Evolutionary conservation across 257 asterid species (phyloP).

Genomic region (Solanum lycopersicoides): DNA sequence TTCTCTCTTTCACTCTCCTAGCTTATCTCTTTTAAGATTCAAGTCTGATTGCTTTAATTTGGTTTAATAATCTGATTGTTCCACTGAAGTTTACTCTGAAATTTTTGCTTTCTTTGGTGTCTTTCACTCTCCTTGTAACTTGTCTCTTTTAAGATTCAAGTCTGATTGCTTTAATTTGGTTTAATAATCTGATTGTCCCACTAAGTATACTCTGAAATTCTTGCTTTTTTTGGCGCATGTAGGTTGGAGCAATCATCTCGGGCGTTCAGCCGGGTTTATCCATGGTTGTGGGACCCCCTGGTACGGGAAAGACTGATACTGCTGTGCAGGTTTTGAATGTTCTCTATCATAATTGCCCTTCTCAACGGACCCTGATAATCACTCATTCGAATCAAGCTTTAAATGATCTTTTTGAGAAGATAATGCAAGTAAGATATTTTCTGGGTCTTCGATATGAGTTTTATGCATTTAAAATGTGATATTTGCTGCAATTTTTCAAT

Average conservation of each 20-base stretch:
- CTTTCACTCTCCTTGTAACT: background rate
- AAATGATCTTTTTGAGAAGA: slow-evolving; percentile 97
- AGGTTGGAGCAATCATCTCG: slow-evolving; percentile 85
- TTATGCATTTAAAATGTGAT: background rate
- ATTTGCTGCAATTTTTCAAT: background rate
- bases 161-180: background rate
- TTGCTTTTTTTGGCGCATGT: slow-evolving; percentile 13
- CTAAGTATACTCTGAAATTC: background rate
- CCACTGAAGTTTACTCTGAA: background rate
- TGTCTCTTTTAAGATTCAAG: background rate
- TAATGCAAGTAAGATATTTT: slow-evolving; percentile 67
- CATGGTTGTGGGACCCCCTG: slow-evolving; percentile 99
- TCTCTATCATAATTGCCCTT: slow-evolving; percentile 96
- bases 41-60: background rate
- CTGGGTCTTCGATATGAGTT: background rate
- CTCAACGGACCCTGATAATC: slow-evolving; percentile 95
- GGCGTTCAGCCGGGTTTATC: slow-evolving; percentile 97
- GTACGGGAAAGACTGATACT: slow-evolving; percentile 98
- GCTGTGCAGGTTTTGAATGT: slow-evolving; percentile 96
- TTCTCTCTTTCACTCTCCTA: background rate
- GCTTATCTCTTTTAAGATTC: background rate
- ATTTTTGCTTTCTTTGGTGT: background rate
- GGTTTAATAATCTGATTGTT: background rate
- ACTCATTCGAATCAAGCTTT: slow-evolving; percentile 98
- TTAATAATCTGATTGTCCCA: background rate